Conservation (phyloP, 805 yeast species). For the Hemisphaericaspora nanyangensis region DNA sequence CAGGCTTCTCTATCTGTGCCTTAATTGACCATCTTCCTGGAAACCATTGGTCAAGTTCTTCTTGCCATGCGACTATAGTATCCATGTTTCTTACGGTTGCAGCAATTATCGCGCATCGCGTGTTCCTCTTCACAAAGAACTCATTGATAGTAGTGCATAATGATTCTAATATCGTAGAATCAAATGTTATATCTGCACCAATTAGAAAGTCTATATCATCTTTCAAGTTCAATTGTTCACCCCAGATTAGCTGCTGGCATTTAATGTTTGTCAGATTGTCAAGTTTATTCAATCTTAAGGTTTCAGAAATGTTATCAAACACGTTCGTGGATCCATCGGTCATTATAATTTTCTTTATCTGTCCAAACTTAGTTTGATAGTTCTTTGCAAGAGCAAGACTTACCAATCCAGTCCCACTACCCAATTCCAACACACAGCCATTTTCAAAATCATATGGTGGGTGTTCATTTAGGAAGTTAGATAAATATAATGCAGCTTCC, state of each 20-base stretch:
- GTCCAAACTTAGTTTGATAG: slow-evolving; percentile 11
- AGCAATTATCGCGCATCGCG: slow-evolving; percentile 47
- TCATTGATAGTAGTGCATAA: slow-evolving; percentile 49
- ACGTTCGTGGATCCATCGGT: slow-evolving; percentile 69
- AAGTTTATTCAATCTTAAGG: slow-evolving; percentile 44
- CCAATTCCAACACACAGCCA: slow-evolving; percentile 62
- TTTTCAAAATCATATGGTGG: slow-evolving; percentile 13
- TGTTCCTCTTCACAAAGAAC: slow-evolving; percentile 23
- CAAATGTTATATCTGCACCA: slow-evolving; percentile 91
- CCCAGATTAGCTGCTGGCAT: slow-evolving; percentile 49
- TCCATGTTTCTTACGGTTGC: slow-evolving; percentile 67
- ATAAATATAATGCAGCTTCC: slow-evolving; percentile 81
- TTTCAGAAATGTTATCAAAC: slow-evolving; percentile 43
- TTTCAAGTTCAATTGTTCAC: slow-evolving; percentile 27
- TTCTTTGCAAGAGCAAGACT: slow-evolving; percentile 44
- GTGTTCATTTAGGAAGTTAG: slow-evolving; percentile 41
- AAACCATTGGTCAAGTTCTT: slow-evolving; percentile 17
- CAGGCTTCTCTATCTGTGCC: slow-evolving; percentile 11
- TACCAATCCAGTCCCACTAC: slow-evolving; percentile 87
- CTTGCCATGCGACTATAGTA: slow-evolving; percentile 34
- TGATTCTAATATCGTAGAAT: slow-evolving; percentile 52
- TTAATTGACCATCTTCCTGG: slow-evolving; percentile 15
- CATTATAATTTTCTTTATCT: slow-evolving; percentile 30
- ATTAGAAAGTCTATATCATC: slow-evolving; percentile 46
- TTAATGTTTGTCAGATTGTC: background rate